A percentile compares a stretch with the other conserved stretches of the same genome.
Evolutionary conservation across 2,329 filamentous ascomycete genomes (phyloP).

Genomic region (Stemphylium beticola): DNA sequence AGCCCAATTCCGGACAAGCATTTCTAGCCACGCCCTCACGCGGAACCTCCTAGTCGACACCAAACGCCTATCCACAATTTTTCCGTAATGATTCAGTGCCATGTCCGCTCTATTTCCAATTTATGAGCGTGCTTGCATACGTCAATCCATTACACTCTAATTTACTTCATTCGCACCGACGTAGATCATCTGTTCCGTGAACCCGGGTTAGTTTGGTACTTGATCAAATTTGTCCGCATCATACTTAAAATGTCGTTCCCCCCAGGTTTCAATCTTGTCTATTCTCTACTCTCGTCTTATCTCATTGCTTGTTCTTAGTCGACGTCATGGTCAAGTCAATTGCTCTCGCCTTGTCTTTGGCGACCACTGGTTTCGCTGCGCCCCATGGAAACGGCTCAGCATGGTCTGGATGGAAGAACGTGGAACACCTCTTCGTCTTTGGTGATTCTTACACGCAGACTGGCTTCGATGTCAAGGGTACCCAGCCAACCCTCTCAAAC

Average conservation of each 20-base stretch:
- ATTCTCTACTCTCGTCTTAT: background rate
- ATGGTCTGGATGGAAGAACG: conserved; percentile 43
- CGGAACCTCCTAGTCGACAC: conserved; percentile 7
- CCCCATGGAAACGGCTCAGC: conserved; percentile 21
- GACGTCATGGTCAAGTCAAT: conserved; percentile 31
- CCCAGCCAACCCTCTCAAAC: conserved; percentile 60
- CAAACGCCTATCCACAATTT: conserved; percentile 17
- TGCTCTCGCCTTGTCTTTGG: conserved; percentile 30
- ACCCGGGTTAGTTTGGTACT: conserved; percentile 20
- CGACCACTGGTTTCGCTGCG: conserved; percentile 26
- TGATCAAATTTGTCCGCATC: conserved; percentile 1
- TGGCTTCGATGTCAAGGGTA: conserved; percentile 61
- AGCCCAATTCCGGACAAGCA: conserved; percentile 8
- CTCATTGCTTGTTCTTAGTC: background rate
- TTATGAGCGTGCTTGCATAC: conserved; percentile 24
- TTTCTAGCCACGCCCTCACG: conserved; percentile 1
- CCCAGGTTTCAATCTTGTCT: background rate
- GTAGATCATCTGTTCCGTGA: conserved; percentile 16
- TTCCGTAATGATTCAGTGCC: conserved; percentile 24
- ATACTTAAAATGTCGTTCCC: conserved; percentile 16
- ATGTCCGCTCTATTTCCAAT: conserved; percentile 15
- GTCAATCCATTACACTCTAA: conserved; percentile 35
- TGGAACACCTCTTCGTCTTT: conserved; percentile 46
- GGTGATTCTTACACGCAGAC: conserved; percentile 67
- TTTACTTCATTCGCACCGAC: conserved; percentile 30